Percentiles rank a stretch among this genome's conserved stretches.
These are phyloP conservation scores for Penicillium alfredii DNA, from an alignment of 495 filamentous ascomycete genomes.

Conservation along the genomic window DNA sequence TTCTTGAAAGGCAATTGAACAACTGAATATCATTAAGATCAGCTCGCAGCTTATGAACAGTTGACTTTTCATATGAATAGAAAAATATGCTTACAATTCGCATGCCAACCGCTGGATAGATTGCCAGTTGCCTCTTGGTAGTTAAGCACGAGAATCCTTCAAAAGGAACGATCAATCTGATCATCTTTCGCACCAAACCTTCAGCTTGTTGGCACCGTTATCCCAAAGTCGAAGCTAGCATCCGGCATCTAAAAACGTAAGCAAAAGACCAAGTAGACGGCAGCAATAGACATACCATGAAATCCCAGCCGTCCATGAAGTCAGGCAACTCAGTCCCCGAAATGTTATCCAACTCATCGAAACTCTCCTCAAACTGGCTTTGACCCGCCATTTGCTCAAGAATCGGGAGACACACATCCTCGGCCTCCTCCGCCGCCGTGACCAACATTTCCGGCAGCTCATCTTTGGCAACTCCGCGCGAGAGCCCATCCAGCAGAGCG, in stretches of 20 bases:
- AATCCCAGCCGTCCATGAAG: conserved; percentile 17
- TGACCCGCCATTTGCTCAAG: conserved; percentile 20
- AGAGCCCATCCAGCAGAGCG: conserved; percentile 41
- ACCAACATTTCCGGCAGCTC: conserved; percentile 27
- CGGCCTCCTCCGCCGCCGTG: conserved; percentile 33
- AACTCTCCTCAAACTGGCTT: conserved; percentile 5
- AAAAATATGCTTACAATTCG: too few relatives aligned
- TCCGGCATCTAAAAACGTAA: conserved; percentile 4
- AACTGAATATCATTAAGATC: too few relatives aligned
- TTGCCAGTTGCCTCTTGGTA: conserved; percentile 1
- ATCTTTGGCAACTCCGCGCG: conserved; percentile 27
- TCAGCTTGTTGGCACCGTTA: conserved; percentile 9
- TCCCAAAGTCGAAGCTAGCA: conserved; percentile 8
- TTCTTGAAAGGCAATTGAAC: too few relatives aligned
- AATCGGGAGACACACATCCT: conserved; percentile 26
- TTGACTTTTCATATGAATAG: too few relatives aligned
- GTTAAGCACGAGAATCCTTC: too few relatives aligned
- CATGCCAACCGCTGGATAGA: too few relatives aligned
- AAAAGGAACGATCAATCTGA: too few relatives aligned
- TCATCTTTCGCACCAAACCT: conserved; percentile 4
- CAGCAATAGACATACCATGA: conserved; percentile 14
- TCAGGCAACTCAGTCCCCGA: conserved; percentile 3
- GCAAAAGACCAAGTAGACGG: too few relatives aligned
- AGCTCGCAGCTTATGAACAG: too few relatives aligned
- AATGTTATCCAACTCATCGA: conserved; percentile 4